Percentiles rank a stretch among this genome's conserved stretches.
These are phyloP conservation scores for Lactarius deliciosus DNA, from an alignment of 768 basidiomycete genomes.

Conservation along the genomic window DNA sequence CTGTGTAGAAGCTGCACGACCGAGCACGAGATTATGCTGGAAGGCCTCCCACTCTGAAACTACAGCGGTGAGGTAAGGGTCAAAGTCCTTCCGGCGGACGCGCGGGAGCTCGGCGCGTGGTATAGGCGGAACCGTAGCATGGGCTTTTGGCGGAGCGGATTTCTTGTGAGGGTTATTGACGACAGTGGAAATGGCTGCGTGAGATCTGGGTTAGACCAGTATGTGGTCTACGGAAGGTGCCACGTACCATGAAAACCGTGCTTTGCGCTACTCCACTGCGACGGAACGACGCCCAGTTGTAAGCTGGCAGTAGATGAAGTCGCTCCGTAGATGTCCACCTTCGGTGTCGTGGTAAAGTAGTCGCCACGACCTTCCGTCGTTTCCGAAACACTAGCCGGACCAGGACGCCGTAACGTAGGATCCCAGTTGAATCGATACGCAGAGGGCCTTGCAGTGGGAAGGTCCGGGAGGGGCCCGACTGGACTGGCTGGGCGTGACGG, in stretches of 20 bases:
- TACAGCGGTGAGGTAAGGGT: constrained; percentile 72
- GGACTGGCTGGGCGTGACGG: constrained; percentile 62
- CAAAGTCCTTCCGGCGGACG: constrained; percentile 80
- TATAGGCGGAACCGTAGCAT: constrained; percentile 72
- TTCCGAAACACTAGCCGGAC: constrained; percentile 72
- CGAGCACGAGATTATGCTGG: constrained; percentile 44
- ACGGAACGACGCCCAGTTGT: constrained; percentile 49
- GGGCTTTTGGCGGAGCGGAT: constrained; percentile 84
- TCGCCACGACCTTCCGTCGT: constrained; percentile 68
- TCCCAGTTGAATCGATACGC: constrained; percentile 77
- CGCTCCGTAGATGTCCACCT: constrained; percentile 47
- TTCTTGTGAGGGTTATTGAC: constrained; percentile 86
- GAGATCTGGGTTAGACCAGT: background rate
- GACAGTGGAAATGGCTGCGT: constrained; percentile 87
- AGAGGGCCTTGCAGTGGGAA: constrained; percentile 48
- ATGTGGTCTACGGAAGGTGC: background rate
- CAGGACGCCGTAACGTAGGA: constrained; percentile 50
- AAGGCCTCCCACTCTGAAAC: constrained; percentile 77
- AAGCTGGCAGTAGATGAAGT: constrained; percentile 48
- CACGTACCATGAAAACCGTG: constrained; percentile 86
- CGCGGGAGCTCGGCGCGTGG: constrained; percentile 75
- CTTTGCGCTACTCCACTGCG: constrained; percentile 76
- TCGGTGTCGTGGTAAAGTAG: constrained; percentile 47
- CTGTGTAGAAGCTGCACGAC: constrained; percentile 37
- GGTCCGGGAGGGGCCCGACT: constrained; percentile 44